Base-by-base conservation (phyloP, 2,329 filamentous ascomycete species). In the Falciphora oryzae region DNA sequence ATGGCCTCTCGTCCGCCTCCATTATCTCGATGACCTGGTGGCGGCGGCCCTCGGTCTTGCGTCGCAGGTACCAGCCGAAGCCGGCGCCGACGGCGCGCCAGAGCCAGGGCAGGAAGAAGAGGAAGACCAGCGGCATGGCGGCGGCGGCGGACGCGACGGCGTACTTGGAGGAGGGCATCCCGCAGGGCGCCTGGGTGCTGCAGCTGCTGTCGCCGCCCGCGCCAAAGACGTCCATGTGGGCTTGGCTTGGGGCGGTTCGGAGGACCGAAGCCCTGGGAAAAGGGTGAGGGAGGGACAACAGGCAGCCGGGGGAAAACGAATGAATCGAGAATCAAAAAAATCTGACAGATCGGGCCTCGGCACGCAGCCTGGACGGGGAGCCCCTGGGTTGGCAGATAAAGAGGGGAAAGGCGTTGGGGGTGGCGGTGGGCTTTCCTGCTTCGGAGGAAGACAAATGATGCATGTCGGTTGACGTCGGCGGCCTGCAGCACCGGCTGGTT, bases 31-130 rank as follows among this genome's bases (percentile, higher is more conserved):
- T 73, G 64, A 92, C 82, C 63, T 84, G 79, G 65, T 81, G 78
- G 60, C 83, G 82, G 63, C 88, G 83, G 64, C 85, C 86, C 25
- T 85, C 83, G 0, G 88, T 89, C 73, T 86, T 87, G 72, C 82
- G 86, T 64, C 79, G 80, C 65, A 92, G 76, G 68, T 85, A 83
- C 79, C 81, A 89, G 67, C 89, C 89, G 28, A 87, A 69, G 4
- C 75, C 69, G 8, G 73, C 71, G 25, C 83, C 83, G 1, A 79
- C 56, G 3, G 72, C 69, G 8, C 73, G 73, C 68, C 76, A 75
- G 35, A 84, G 65, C 25, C 74, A 63, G 25, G 76, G 76, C 50
- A 78, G 68, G 10, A 78, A 65, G 57, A 76, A 56, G 4, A 74
- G 70, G 25, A 72, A 65, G 57, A 75, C 62, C 61, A 78, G 63